A percentile compares a stretch with the other conserved stretches of the same genome.
These are phyloP conservation scores for Sporothrix dimorphospora DNA, from an alignment of 2,329 filamentous ascomycete genomes.

Conservation along the genomic window DNA sequence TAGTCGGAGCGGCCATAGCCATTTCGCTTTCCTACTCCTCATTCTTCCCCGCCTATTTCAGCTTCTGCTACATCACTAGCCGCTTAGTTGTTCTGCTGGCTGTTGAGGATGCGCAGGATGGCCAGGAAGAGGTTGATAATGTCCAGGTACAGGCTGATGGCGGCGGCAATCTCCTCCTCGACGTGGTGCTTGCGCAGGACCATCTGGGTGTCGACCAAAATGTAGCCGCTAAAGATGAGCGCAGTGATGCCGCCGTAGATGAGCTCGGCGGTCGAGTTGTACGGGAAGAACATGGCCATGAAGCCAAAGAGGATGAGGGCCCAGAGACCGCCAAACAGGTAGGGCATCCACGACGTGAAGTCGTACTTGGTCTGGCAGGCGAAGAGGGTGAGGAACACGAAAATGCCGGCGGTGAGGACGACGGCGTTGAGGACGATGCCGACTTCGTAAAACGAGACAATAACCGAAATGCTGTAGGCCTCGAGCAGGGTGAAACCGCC, in stretches of 20 bases:
- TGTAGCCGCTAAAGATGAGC: conserved; percentile 90
- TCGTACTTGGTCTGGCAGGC: conserved; percentile 98
- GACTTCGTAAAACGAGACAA: conserved; percentile 87
- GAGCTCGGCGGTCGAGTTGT: conserved; percentile 79
- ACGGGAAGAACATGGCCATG: conserved; percentile 86
- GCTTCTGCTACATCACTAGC: neutral
- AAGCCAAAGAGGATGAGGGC: conserved; percentile 89
- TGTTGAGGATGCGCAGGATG: conserved; percentile 94
- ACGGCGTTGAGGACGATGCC: conserved; percentile 87
- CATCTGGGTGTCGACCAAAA: conserved; percentile 94
- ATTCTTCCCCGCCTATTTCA: neutral
- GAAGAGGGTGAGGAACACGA: conserved; percentile 79
- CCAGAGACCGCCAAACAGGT: conserved; percentile 90
- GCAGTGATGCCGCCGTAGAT: conserved; percentile 81
- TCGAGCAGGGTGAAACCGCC: conserved; percentile 87
- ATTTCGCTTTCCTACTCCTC: neutral
- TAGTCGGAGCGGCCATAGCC: neutral
- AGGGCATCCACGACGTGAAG: conserved; percentile 96
- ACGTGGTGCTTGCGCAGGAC: conserved; percentile 95
- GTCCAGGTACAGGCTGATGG: conserved; percentile 93
- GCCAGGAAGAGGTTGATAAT: conserved; percentile 96
- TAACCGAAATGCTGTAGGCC: conserved; percentile 89
- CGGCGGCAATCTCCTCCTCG: conserved; percentile 95
- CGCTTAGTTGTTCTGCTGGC: conserved; percentile 84
- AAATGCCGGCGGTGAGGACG: conserved; percentile 82